These are phyloP conservation scores for Colletotrichum scovillei DNA, from an alignment of 2,329 filamentous ascomycete species.

Conservation along the genomic window DNA sequence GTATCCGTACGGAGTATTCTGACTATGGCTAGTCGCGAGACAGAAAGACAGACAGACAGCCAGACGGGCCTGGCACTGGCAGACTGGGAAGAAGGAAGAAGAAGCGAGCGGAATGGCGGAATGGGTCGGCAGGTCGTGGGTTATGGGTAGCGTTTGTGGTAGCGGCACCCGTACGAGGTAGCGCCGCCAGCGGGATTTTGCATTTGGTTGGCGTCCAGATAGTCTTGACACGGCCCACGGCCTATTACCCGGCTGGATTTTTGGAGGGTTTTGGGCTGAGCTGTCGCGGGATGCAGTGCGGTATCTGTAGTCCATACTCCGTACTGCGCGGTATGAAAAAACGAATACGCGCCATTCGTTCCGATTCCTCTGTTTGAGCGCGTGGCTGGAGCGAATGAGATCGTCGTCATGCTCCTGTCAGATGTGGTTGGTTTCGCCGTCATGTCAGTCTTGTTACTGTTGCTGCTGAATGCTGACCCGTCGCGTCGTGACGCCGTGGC, in stretches of 20 bases:
- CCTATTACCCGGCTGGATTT: slow-evolving; percentile 7
- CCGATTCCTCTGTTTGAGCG: slow-evolving; percentile 5
- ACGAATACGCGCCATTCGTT: slow-evolving; percentile 13
- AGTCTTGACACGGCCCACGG: slow-evolving; percentile 17
- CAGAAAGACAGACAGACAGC: too few species aligned
- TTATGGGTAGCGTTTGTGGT: slow-evolving; percentile 24
- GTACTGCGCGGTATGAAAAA: background rate
- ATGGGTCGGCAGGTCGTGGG: slow-evolving; percentile 23
- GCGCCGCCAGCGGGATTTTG: slow-evolving; percentile 25
- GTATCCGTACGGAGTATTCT: too few species aligned
- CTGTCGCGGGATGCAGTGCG: background rate
- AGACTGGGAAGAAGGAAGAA: slow-evolving; percentile 6
- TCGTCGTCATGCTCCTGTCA: slow-evolving; percentile 11
- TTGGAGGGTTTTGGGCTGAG: slow-evolving; percentile 7
- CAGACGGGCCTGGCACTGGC: too few species aligned
- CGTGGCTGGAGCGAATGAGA: background rate
- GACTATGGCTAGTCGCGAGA: too few species aligned
- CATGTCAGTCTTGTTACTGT: background rate
- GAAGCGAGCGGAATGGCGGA: slow-evolving; percentile 28
- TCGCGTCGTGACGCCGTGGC: slow-evolving; percentile 9
- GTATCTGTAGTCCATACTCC: too few species aligned
- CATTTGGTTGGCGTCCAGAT: slow-evolving; percentile 28
- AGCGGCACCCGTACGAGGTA: slow-evolving; percentile 24
- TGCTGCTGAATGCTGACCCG: background rate
- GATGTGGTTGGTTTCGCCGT: slow-evolving; percentile 15